phyloP scores from a whole-genome alignment of 768 basidiomycete species.

The Collybia nuda region DNA sequence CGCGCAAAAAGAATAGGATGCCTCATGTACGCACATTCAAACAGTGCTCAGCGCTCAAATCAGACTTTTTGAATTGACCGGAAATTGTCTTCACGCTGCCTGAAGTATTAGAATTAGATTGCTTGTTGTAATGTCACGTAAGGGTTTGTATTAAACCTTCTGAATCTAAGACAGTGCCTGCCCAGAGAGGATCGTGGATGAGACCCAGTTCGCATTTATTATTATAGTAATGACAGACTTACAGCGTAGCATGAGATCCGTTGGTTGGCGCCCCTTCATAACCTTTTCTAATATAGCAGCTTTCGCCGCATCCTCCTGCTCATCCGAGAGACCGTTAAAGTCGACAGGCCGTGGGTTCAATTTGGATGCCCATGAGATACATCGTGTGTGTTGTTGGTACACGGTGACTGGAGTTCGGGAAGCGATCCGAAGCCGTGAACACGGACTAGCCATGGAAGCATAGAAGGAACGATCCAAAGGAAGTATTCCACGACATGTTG shows the following conservation, averaged over 20 bases:
- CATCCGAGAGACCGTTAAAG: conserved; percentile 30
- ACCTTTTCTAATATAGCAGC: conserved; percentile 79
- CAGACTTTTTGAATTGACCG: conserved; percentile 87
- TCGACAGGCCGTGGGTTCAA: conserved; percentile 26
- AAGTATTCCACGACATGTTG: no score
- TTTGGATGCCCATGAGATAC: conserved; percentile 35
- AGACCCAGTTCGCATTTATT: conserved; percentile 8
- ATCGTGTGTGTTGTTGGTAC: conserved; percentile 7
- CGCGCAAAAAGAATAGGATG: conserved; percentile 14
- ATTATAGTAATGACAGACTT: conserved; percentile 31
- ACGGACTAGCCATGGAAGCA: no score
- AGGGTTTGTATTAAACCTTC: conserved; percentile 51
- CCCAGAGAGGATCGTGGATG: conserved; percentile 9
- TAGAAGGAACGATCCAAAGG: no score
- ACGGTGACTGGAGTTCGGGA: not conserved
- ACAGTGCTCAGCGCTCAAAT: conserved; percentile 83
- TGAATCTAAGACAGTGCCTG: conserved; percentile 86
- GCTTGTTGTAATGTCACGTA: not conserved
- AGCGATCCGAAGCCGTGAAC: no score
- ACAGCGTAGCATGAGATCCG: conserved; percentile 92
- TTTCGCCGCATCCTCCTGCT: conserved; percentile 69
- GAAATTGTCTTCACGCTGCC: conserved; percentile 87
- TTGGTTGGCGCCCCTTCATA: conserved; percentile 84
- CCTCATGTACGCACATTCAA: conserved; percentile 69
- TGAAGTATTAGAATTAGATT: conserved; percentile 26